Evolutionary conservation across 345 rosid genomes (phyloP).

Genomic region (Populus tremula): DNA sequence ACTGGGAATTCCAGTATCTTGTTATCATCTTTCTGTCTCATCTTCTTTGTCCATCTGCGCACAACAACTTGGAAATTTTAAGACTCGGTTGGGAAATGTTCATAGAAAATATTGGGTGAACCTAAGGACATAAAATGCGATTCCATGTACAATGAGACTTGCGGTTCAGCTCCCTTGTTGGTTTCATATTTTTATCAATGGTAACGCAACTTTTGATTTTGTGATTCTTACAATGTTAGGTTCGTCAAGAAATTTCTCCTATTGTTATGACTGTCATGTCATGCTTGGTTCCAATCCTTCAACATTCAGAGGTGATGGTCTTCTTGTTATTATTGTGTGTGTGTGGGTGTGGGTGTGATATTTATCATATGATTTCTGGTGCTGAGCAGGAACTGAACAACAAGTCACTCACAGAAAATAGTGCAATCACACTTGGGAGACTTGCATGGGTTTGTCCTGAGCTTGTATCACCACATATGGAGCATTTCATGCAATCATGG

Average conservation of each 20-base stretch:
- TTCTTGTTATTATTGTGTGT: neutral
- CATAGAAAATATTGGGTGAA: neutral
- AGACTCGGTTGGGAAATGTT: neutral
- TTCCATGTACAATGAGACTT: neutral
- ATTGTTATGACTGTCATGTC: constrained; percentile 67
- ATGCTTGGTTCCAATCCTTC: constrained; percentile 73
- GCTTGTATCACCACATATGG: constrained; percentile 93
- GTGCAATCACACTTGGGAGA: constrained; percentile 98
- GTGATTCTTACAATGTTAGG: constrained; percentile 41
- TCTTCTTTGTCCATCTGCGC: neutral
- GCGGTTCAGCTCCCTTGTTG: neutral
- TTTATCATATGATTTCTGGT: constrained; percentile 9
- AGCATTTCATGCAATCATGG: constrained; percentile 98
- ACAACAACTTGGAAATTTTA: neutral
- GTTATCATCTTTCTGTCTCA: neutral
- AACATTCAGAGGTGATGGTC: constrained; percentile 63
- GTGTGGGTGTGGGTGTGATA: neutral
- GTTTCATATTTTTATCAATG: neutral
- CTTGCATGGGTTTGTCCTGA: constrained; percentile 98
- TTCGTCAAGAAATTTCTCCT: constrained; percentile 87
- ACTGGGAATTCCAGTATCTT: neutral
- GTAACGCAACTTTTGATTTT: neutral
- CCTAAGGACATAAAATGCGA: neutral
- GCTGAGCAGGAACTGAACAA: constrained; percentile 71
- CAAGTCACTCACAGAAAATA: constrained; percentile 84